Evolutionary conservation across 495 filamentous ascomycete genomes (phyloP).

Genomic region (Aspergillus haitiensis): DNA sequence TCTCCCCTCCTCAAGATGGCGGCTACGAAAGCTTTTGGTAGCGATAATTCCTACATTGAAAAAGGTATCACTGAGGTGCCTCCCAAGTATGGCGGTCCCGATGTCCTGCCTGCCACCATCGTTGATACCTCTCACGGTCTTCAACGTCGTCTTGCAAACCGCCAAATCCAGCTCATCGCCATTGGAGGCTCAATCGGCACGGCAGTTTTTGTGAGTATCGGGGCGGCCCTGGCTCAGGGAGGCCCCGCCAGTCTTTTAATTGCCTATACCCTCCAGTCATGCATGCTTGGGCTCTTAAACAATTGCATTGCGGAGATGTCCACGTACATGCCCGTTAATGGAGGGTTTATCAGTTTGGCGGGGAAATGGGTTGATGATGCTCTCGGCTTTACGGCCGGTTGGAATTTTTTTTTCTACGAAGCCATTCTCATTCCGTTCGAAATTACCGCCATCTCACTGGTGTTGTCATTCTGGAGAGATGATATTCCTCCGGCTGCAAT

Average conservation of each 20-base stretch:
- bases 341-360: constrained; percentile 48
- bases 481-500: constrained; percentile 62
- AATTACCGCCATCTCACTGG: constrained; percentile 67
- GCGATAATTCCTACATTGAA: not conserved
- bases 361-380: constrained; percentile 52
- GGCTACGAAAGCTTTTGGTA: not conserved
- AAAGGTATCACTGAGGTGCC: not conserved
- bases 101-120: constrained; percentile 5
- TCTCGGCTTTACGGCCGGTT: constrained; percentile 54
- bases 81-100: not conserved
- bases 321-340: constrained; percentile 55
- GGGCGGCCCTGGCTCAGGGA: constrained; percentile 38
- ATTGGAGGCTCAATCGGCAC: constrained; percentile 38
- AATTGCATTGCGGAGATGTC: constrained; percentile 48
- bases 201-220: constrained; percentile 32
- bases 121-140: constrained; percentile 9
- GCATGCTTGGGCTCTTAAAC: constrained; percentile 35
- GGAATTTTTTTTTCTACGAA: constrained; percentile 65
- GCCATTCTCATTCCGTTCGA: constrained; percentile 70
- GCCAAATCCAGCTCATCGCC: constrained; percentile 33
- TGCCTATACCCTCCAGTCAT: constrained; percentile 34
- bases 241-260: constrained; percentile 56
- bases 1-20: not conserved
- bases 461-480: constrained; percentile 67
- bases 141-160: constrained; percentile 24